Percentiles rank a stretch among this genome's conserved stretches.
These are phyloP conservation scores for Solioccasus polychromus DNA, from an alignment of 768 basidiomycete genomes.

Conservation along the genomic window DNA sequence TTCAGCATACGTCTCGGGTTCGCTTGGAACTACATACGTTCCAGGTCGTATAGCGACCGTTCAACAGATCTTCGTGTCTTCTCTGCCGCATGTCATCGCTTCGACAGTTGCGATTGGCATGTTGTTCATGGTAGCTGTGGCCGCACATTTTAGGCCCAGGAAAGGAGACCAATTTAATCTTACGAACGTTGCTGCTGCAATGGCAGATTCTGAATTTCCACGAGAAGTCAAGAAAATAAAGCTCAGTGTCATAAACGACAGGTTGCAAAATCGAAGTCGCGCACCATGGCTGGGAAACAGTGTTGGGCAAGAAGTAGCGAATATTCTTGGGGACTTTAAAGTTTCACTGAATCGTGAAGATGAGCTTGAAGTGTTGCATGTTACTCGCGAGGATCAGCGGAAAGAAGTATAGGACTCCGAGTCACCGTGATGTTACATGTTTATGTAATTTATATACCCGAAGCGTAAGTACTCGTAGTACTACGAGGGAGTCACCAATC, in stretches of 20 bases:
- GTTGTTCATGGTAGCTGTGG: conserved; percentile 3
- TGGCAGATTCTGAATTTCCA: conserved; percentile 10
- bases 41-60: conserved; percentile 14
- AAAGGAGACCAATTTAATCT: conserved; percentile 13
- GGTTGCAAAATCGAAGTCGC: background rate
- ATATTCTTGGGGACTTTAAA: conserved; percentile 3
- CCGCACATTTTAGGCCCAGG: conserved; percentile 8
- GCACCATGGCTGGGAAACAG: background rate
- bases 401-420: too few species aligned
- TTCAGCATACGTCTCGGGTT: conserved; percentile 13
- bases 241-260: background rate
- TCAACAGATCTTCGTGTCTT: conserved; percentile 12
- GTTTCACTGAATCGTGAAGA: conserved; percentile 1
- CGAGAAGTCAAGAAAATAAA: conserved; percentile 3
- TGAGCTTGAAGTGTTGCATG: conserved; percentile 4
- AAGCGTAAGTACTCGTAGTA: too few species aligned
- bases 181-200: conserved; percentile 9
- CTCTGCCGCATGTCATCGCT: conserved; percentile 10
- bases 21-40: conserved; percentile 11
- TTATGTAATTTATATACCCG: too few species aligned
- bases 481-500: too few species aligned
- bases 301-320: conserved; percentile 9
- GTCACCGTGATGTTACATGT: too few species aligned
- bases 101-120: conserved; percentile 1
- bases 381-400: too few species aligned